phyloP scores from a whole-genome alignment of 305 asterid species.

The Fraxinus latifolia region DNA sequence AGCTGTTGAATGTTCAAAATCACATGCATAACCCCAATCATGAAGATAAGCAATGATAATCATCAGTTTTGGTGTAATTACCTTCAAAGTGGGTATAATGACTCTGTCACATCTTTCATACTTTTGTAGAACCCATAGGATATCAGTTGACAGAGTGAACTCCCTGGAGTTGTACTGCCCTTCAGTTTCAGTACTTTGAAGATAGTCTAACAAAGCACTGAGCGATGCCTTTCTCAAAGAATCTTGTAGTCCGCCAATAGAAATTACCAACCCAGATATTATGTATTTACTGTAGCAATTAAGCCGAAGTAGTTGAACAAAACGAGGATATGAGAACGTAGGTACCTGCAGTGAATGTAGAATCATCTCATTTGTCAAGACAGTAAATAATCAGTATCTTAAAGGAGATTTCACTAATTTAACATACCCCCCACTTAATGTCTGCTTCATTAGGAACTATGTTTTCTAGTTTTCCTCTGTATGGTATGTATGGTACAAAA shows the following conservation, averaged over 20 bases:
- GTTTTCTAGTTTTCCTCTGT: slow-evolving; percentile 58
- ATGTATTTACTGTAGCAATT: slow-evolving; percentile 71
- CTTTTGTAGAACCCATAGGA: slow-evolving; percentile 78
- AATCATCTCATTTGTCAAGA: slow-evolving; percentile 19
- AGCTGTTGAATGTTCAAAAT: not conserved
- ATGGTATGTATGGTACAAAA: slow-evolving; percentile 63
- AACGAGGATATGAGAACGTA: slow-evolving; percentile 66
- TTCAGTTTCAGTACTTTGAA: slow-evolving; percentile 47
- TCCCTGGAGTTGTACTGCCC: slow-evolving; percentile 43
- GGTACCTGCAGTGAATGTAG: slow-evolving; percentile 64
- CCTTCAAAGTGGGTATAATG: slow-evolving; percentile 79
- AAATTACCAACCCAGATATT: slow-evolving; percentile 75
- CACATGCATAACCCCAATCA: not conserved
- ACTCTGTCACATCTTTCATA: slow-evolving; percentile 81
- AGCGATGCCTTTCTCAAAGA: slow-evolving; percentile 77
- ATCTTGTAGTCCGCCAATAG: slow-evolving; percentile 92
- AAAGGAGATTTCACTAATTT: slow-evolving; percentile 13
- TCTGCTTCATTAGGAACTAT: slow-evolving; percentile 57
- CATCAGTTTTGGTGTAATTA: slow-evolving; percentile 28
- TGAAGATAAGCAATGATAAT: not conserved
- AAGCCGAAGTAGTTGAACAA: slow-evolving; percentile 67
- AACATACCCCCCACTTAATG: slow-evolving; percentile 81
- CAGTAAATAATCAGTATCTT: slow-evolving; percentile 18
- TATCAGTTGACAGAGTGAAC: slow-evolving; percentile 57
- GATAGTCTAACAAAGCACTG: slow-evolving; percentile 70